Base-by-base conservation (phyloP, 345 rosid genomes). In the Ailanthus altissimus region DNA sequence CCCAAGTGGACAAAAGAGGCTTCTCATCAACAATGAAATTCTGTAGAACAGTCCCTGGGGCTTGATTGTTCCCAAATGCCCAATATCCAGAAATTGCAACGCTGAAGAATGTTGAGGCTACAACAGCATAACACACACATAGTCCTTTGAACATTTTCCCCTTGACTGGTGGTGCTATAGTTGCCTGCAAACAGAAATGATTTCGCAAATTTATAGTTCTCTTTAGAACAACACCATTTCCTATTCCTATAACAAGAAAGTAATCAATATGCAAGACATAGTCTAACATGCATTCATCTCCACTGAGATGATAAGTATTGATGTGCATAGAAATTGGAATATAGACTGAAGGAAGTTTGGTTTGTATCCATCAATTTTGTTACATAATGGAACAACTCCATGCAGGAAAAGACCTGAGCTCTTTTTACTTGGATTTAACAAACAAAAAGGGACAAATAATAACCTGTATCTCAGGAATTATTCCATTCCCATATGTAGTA, bases 381-480 rank as follows among this genome's bases (percentile, higher is more conserved):
- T n/a, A n/a, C n/a, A n/a, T n/a, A n/a, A n/a, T n/a, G n/a, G n/a
- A n/a, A n/a, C n/a, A n/a, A n/a, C n/a, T n/a, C n/a, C n/a, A n/a
- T n/a, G n/a, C n/a, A n/a, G n/a, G n/a, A n/a, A n/a, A n/a, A n/a
- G n/a, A n/a, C n/a, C n/a, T n/a, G n/a, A n/a, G n/a, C n/a, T n/a
- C n/a, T n/a, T n/a, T n/a, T n/a, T n/a, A n/a, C n/a, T n/a, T n/a
- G n/a, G 18, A 58, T 38, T 26, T 28, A 8, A 9, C 20, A 59
- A 59, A 13, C 38, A 59, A 12, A 59, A 59, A 13, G 18, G 40
- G 20, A 0, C 4, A 12, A 59, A 8, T 18, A 8, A 26, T 0
- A 72, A 72, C 81, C 77, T 78, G 81, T 53, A 78, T 78, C 42
- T 73, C 81, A 7, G 81, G 81, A 73, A 78, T 78, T 66, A 66